phyloP scores from a whole-genome alignment of 164 flowering plant species.

The Annona cherimola region DNA sequence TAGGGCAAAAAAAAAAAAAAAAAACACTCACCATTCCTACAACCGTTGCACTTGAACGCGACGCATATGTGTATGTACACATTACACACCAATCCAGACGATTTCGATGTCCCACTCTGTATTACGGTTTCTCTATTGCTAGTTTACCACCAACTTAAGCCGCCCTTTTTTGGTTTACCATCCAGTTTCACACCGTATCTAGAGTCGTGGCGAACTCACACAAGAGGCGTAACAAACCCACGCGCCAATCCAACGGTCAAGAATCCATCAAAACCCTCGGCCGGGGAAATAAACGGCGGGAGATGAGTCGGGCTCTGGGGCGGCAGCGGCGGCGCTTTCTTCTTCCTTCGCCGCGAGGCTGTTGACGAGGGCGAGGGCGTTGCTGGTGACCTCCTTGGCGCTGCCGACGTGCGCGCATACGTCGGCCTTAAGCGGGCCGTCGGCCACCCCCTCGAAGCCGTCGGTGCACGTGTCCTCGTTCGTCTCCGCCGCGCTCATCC shows the following conservation, averaged over 20 bases:
- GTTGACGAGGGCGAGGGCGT: slow-evolving; percentile 82
- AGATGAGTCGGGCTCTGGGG: neutral
- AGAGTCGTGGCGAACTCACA: neutral
- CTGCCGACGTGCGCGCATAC: slow-evolving; percentile 28
- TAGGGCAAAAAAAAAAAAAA: too few relatives aligned
- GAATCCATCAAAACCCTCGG: slow-evolving; percentile 1
- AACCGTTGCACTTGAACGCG: too few relatives aligned
- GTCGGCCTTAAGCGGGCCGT: slow-evolving; percentile 39
- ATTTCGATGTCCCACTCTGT: neutral
- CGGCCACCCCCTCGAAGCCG: slow-evolving; percentile 52
- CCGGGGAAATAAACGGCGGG: neutral
- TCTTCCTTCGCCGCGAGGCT: slow-evolving; percentile 26
- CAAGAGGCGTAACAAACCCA: neutral
- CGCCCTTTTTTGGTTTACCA: neutral
- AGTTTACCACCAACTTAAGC: too few relatives aligned
- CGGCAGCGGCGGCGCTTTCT: neutral
- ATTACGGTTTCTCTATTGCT: too few relatives aligned
- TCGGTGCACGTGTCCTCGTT: slow-evolving; percentile 88
- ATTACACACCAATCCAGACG: neutral
- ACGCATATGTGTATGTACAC: neutral
- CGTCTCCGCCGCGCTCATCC: slow-evolving; percentile 95
- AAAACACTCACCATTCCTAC: too few relatives aligned
- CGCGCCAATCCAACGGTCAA: neutral
- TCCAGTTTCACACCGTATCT: too few relatives aligned
- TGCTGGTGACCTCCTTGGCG: slow-evolving; percentile 63